Evolutionary conservation across 2,329 filamentous ascomycete genomes (phyloP).

Genomic region (Scedosporium dehoogii): DNA sequence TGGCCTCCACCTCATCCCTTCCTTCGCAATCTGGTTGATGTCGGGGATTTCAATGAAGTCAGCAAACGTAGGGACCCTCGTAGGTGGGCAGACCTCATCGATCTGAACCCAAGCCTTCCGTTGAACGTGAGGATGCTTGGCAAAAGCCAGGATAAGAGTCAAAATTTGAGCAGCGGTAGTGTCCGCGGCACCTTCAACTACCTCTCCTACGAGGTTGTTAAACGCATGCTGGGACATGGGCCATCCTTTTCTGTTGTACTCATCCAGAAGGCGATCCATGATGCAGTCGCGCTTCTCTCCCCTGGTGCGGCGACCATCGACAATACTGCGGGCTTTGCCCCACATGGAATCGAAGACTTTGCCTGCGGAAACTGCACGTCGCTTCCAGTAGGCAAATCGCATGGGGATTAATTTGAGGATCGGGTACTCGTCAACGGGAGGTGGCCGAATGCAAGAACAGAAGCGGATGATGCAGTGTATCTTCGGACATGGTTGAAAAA

Average conservation of each 20-base stretch:
- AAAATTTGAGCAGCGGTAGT: conserved; percentile 15
- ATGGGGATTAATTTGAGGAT: conserved; percentile 26
- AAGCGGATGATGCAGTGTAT: not conserved
- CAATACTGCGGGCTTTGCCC: conserved; percentile 7
- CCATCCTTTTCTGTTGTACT: conserved; percentile 15
- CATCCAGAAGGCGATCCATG: conserved; percentile 27
- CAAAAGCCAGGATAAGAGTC: conserved; percentile 10
- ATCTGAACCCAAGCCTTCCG: not conserved
- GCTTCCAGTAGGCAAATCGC: not conserved
- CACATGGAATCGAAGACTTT: conserved; percentile 4
- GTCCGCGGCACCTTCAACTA: conserved; percentile 19
- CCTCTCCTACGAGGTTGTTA: conserved; percentile 17
- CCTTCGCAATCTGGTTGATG: conserved; percentile 29
- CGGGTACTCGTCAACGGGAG: conserved; percentile 32
- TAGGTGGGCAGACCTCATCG: not conserved
- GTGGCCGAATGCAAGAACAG: not conserved
- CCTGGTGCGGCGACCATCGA: conserved; percentile 19
- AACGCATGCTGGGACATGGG: conserved; percentile 17
- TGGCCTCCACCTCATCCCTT: conserved; percentile 30
- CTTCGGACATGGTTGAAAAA: not conserved
- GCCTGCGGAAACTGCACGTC: not conserved
- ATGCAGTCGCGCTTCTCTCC: conserved; percentile 17
- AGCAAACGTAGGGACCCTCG: not conserved
- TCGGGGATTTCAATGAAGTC: conserved; percentile 26
- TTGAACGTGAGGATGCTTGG: not conserved